phyloP scores from a whole-genome alignment of 2,329 filamentous ascomycete genomes.

The Huntiella abstrusa region DNA sequence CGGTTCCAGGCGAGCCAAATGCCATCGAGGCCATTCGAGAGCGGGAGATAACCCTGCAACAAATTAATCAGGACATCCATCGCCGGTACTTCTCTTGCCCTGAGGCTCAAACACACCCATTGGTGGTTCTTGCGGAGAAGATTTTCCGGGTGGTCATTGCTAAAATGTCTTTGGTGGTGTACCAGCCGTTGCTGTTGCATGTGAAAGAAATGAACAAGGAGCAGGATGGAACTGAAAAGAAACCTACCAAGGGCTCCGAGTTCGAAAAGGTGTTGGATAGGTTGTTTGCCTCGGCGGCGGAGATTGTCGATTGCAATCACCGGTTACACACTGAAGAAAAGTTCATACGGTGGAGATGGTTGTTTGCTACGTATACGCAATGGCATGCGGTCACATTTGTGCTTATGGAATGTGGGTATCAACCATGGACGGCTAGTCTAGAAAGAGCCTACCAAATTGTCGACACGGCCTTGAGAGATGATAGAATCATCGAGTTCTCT shows the following conservation, averaged over 20 bases:
- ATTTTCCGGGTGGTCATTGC: conserved; percentile 53
- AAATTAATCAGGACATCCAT: conserved; percentile 34
- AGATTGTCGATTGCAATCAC: conserved; percentile 52
- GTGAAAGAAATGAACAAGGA: not conserved
- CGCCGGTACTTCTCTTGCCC: conserved; percentile 34
- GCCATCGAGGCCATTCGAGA: conserved; percentile 8
- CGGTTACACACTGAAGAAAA: conserved; percentile 41
- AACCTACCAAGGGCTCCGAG: conserved; percentile 17
- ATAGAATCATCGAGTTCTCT: conserved; percentile 24
- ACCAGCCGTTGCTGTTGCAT: conserved; percentile 48
- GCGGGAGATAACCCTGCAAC: conserved; percentile 5
- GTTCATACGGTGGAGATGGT: conserved; percentile 28
- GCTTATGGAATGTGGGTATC: conserved; percentile 26
- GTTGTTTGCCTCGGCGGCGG: conserved; percentile 52
- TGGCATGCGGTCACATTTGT: conserved; percentile 33
- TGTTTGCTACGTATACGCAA: conserved; percentile 31
- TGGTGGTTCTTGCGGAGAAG: conserved; percentile 52
- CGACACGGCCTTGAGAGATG: conserved; percentile 21
- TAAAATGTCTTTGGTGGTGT: conserved; percentile 60
- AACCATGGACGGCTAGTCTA: conserved; percentile 29
- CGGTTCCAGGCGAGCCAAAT: conserved; percentile 7
- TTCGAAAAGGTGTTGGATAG: conserved; percentile 39
- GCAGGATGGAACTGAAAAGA: conserved; percentile 26
- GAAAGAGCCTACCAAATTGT: conserved; percentile 32
- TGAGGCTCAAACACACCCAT: conserved; percentile 24